Conservation (phyloP, 257 asterid genomes). For the Rubia yunnanensis region DNA sequence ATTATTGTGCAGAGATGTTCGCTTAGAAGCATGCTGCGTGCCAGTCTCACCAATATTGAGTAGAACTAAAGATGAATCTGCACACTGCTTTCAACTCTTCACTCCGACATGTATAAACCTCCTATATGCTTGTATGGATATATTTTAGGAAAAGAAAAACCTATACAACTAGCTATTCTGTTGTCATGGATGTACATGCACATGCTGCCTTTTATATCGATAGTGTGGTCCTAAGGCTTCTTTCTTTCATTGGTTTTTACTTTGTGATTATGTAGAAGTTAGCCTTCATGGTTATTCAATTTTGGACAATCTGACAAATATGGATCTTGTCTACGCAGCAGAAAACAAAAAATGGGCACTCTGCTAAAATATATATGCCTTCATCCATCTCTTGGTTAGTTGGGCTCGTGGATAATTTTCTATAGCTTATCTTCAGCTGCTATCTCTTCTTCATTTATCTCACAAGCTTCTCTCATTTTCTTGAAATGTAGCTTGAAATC, state of each 20-base stretch:
- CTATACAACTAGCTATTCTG: background rate
- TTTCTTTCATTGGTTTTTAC: background rate
- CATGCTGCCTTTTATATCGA: background rate
- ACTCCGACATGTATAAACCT: background rate
- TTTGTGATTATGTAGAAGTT: background rate
- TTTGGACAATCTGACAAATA: background rate
- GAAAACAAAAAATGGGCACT: constrained; percentile 18
- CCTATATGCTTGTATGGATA: background rate
- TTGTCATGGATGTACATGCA: background rate
- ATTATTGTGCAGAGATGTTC: background rate
- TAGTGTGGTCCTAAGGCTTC: background rate
- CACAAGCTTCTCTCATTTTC: constrained; percentile 10
- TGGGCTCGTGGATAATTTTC: constrained; percentile 11
- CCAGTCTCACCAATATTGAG: background rate
- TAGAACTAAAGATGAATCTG: background rate
- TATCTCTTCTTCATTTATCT: constrained; percentile 7
- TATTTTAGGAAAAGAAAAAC: background rate
- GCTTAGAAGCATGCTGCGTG: background rate
- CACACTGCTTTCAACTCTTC: background rate
- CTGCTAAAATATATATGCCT: constrained; percentile 45
- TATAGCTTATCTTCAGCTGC: constrained; percentile 3
- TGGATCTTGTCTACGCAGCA: constrained; percentile 38
- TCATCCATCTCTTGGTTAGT: constrained; percentile 83
- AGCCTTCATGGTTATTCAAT: background rate
- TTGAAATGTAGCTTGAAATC: constrained; percentile 52